Base-by-base conservation (phyloP, 208 protist genomes). In the Porcisia hertigi region DNA sequence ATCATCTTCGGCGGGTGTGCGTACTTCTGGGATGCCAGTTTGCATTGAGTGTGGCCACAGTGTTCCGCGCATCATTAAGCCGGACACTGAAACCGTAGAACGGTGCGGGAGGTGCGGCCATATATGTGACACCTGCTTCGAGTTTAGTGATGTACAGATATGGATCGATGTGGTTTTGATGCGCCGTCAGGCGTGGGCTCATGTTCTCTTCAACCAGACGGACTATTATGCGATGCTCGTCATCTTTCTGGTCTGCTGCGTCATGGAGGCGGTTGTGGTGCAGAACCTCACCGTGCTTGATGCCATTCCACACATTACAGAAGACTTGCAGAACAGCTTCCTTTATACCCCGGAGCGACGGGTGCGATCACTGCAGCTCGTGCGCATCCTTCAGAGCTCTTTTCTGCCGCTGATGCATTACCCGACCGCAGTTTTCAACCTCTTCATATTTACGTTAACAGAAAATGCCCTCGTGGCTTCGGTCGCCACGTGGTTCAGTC, bases 151-250 rank as follows among this genome's bases (percentile, higher is more conserved):
- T 36, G 81, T 91, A 47, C 93, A 95, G 69, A 84, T 86, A n/a
- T 92, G 88, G 86, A 90, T 95, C 39, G 90, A 94, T 67, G 78
- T 95, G 25, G 75, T 86, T 41, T 77, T 97, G 14, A 82, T 97
- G 41, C 88, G 87, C 45, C 72, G 86, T 9, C 75, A 75, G 39
- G 93, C 91, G 8, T 97, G 93, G 91, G 80, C 81, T 39, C 93
- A 97, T 77, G 75, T 94, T 14, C 66, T 97, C 39, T 94, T 87
- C 75, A 97, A 97, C 76, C 74, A 85, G 52, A 58, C 49, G 2
- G 71, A 81, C 52, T 65, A 67, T 20, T 60, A 67, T 71, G 76
- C 71, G 8, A 76, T 36, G 41, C 45, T 73, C 36, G 25, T 77
- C 36, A 58, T 81, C 5, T 73, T 81, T 52, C 47, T 95, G 3